Evolutionary conservation across 2,329 filamentous ascomycete genomes (phyloP).

Genomic region (Trichoderma breve): DNA sequence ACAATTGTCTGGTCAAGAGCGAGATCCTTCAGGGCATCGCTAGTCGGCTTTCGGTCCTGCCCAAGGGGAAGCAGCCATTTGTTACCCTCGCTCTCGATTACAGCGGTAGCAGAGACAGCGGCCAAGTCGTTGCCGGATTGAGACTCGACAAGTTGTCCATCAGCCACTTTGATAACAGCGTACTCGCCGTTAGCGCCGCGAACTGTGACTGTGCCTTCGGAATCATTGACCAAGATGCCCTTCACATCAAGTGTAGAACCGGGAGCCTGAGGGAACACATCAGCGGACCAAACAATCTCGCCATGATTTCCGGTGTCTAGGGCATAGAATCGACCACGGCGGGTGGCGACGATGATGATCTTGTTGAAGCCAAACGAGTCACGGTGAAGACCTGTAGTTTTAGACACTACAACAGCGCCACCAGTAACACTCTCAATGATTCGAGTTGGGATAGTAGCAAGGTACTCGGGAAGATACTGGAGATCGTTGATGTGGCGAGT

Average conservation of each 20-base stretch:
- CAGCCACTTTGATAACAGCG: conserved; percentile 53
- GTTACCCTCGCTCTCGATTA: conserved; percentile 52
- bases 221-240: conserved; percentile 62
- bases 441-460: conserved; percentile 66
- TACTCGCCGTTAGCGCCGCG: conserved; percentile 61
- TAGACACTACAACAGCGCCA: conserved; percentile 46
- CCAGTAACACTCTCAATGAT: conserved; percentile 65
- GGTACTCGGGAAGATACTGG: conserved; percentile 69
- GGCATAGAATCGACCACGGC: conserved; percentile 74
- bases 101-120: conserved; percentile 42
- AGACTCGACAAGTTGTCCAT: conserved; percentile 51
- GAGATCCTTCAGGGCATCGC: conserved; percentile 44
- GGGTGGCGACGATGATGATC: conserved; percentile 75
- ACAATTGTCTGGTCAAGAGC: conserved; percentile 56
- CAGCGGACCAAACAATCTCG: conserved; percentile 70
- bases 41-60: conserved; percentile 45
- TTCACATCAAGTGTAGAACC: conserved; percentile 61
- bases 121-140: conserved; percentile 17
- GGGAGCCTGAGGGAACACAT: conserved; percentile 56
- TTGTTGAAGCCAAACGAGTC: conserved; percentile 90
- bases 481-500: conserved; percentile 79
- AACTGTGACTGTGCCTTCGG: conserved; percentile 54
- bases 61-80: conserved; percentile 56
- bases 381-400: conserved; percentile 49
- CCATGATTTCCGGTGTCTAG: conserved; percentile 75